A percentile compares a stretch with the other conserved stretches of the same genome.
phyloP scores from a whole-genome alignment of 495 filamentous ascomycete species.

The Cryomyces antarcticus region DNA sequence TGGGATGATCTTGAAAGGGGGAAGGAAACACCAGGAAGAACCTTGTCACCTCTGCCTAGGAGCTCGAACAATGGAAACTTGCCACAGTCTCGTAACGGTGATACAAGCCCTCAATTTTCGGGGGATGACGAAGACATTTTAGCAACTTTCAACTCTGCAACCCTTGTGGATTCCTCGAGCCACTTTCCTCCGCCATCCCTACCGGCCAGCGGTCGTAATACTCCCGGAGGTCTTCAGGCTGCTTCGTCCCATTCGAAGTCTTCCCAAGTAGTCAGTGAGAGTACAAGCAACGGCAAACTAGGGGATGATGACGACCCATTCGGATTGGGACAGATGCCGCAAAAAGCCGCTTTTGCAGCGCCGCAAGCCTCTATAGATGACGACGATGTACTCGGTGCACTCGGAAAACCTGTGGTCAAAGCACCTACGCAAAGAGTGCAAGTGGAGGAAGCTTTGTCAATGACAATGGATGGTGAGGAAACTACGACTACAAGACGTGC shows the following conservation, averaged over 20 bases:
- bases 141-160: constrained; percentile 38
- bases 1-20: constrained; percentile 48
- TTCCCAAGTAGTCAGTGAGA: not conserved
- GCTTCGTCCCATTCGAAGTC: not conserved
- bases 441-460: constrained; percentile 16
- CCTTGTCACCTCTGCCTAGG: constrained; percentile 2
- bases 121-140: constrained; percentile 38
- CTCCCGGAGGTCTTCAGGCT: not conserved
- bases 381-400: constrained; percentile 74
- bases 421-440: constrained; percentile 20
- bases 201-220: constrained; percentile 8
- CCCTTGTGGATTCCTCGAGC: constrained; percentile 40
- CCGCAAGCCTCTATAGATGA: constrained; percentile 26
- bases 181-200: constrained; percentile 30
- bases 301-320: constrained; percentile 65
- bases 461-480: not conserved
- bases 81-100: constrained; percentile 6
- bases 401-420: constrained; percentile 56
- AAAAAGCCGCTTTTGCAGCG: constrained; percentile 22
- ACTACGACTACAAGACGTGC: constrained; percentile 3
- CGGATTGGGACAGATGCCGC: constrained; percentile 44
- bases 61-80: constrained; percentile 6
- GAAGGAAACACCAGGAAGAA: constrained; percentile 22
- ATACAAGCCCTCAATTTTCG: constrained; percentile 10
- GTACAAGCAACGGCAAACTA: not conserved